Evolutionary conservation across 1,284 basidiomycete genomes (phyloP).

Genomic region (Pseudozyma sp.): DNA sequence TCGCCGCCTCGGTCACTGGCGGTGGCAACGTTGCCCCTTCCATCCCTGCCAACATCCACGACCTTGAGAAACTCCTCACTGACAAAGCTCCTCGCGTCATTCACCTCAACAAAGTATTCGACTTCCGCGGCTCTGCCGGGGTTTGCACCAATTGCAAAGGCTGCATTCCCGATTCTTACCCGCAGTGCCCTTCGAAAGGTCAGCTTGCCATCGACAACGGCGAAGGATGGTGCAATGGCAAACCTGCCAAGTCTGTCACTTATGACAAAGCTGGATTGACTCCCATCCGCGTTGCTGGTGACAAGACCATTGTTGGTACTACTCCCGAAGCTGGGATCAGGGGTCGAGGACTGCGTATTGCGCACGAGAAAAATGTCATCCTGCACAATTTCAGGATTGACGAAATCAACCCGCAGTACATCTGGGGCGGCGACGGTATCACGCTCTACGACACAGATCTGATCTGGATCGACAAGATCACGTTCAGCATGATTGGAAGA

Average conservation of each 20-base stretch:
- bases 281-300: slow-evolving; percentile 13
- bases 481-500: slow-evolving; percentile 45
- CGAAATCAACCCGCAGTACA: slow-evolving; percentile 29
- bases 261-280: slow-evolving; percentile 57
- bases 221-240: slow-evolving; percentile 66
- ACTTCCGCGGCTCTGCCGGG: slow-evolving; percentile 64
- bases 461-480: slow-evolving; percentile 60
- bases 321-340: slow-evolving; percentile 65
- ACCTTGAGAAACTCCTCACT: slow-evolving; percentile 67
- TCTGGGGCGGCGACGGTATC: slow-evolving; percentile 63
- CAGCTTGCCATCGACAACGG: slow-evolving; percentile 67
- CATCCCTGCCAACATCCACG: slow-evolving; percentile 64
- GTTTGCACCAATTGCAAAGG: slow-evolving; percentile 62
- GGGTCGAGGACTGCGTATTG: slow-evolving; percentile 50
- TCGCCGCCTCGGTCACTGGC: slow-evolving; percentile 68
- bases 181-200: slow-evolving; percentile 64
- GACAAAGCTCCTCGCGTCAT: slow-evolving; percentile 68
- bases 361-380: slow-evolving; percentile 64
- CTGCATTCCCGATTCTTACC: slow-evolving; percentile 50
- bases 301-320: slow-evolving; percentile 40
- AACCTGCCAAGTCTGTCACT: slow-evolving; percentile 18
- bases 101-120: slow-evolving; percentile 66
- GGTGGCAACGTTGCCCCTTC: slow-evolving; percentile 67
- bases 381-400: slow-evolving; percentile 68
- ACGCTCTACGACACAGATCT: slow-evolving; percentile 42